Base-by-base conservation (phyloP, 805 yeast genomes). In the Kodamaea lidongshanica region DNA sequence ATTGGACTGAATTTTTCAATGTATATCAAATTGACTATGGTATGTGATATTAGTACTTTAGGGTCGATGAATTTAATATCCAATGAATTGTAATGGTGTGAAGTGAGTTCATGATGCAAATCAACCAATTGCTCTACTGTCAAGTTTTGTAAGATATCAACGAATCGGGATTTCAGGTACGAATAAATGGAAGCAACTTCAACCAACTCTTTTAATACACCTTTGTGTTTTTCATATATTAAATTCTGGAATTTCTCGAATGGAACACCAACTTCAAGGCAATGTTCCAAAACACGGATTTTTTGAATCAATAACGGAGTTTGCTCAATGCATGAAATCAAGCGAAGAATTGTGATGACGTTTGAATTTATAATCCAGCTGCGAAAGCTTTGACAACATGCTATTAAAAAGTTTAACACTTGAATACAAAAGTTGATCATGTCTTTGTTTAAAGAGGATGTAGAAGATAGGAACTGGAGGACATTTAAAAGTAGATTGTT, bases 111-210 rank as follows among this genome's bases (percentile, higher is more conserved):
- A n/a, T n/a, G n/a, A 14, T 5, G 15, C 16, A 21, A 4, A 31
- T 25, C 5, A 6, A 12, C 16, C 15, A 31, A 12, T 20, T 31
- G 17, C 15, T 19, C 30, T 8, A 15, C 10, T 4, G 32, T 15
- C 18, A 37, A 37, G 16, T 12, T 19, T 12, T 10, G 19, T 18
- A 30, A 36, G 31, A 19, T 34, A 14, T 8, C 15, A 14, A 25
- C 16, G 11, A 37, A 15, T 16, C 28, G 33, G 2, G 26, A n/a
- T 4, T 12, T 12, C n/a, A 36, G n/a, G 16, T 28, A 13, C 15
- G 30, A 26, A 12, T 32, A 27, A 7, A 37, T 23, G 6, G 45
- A 38, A 4, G 43, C 40, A 5, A 33, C 26, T 8, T 27, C 23
- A 19, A 25, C 16, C 8, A 42, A 27, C 9, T 34, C 34, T 13